phyloP scores from a whole-genome alignment of 129 eudicot genomes.

The Artemisia tridentata region DNA sequence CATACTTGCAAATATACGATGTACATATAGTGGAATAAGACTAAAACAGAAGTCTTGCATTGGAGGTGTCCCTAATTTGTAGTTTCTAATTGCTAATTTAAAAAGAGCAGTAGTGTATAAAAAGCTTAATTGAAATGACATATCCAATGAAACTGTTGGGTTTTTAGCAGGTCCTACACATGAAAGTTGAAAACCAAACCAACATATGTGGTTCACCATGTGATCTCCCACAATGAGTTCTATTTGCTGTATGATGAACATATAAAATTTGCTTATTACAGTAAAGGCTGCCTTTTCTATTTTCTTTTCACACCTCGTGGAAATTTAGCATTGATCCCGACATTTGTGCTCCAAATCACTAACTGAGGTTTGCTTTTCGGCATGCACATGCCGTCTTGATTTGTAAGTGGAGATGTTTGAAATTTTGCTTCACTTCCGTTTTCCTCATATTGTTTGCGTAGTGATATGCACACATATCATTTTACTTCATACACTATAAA shows the following conservation, averaged over 20 bases:
- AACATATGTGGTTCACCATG: constrained; percentile 20
- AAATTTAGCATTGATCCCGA: constrained; percentile 16
- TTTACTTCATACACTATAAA: too few relatives aligned
- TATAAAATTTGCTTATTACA: background rate
- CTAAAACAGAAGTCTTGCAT: too few relatives aligned
- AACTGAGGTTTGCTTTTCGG: background rate
- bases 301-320: constrained; percentile 3
- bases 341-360: constrained; percentile 23
- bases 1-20: too few relatives aligned
- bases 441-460: background rate
- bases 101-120: too few relatives aligned
- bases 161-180: constrained; percentile 10
- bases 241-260: background rate
- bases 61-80: too few relatives aligned
- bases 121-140: background rate
- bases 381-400: constrained; percentile 25
- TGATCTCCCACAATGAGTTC: constrained; percentile 20
- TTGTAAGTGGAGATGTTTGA: constrained; percentile 32
- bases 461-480: too few relatives aligned
- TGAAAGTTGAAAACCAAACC: background rate
- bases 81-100: background rate
- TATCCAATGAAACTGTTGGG: constrained; percentile 16
- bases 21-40: too few relatives aligned
- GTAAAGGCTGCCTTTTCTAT: constrained; percentile 1
- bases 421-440: constrained; percentile 17